Conservation (phyloP, 441 rosid species). For the Dalechampia spathulata region DNA sequence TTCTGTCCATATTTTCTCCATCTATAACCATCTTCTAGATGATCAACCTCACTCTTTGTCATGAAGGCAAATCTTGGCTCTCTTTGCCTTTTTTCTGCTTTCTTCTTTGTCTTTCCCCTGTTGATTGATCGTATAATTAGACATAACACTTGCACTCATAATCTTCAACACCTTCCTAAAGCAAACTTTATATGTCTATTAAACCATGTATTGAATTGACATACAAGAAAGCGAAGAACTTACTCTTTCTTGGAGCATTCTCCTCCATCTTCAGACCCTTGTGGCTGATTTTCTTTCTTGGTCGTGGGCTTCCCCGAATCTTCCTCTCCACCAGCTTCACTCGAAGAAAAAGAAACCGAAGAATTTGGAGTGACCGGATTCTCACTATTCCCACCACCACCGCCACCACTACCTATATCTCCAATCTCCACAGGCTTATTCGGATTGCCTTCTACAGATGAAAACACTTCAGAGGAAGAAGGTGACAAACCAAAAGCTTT, state of each 20-base stretch:
- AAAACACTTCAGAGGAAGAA: conserved; percentile 32
- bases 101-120: conserved; percentile 48
- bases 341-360: conserved; percentile 66
- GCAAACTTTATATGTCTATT: not conserved
- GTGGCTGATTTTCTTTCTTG: conserved; percentile 10
- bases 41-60: conserved; percentile 91
- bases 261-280: conserved; percentile 18
- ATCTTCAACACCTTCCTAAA: not conserved
- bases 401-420: conserved; percentile 21
- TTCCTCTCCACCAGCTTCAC: conserved; percentile 60
- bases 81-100: conserved; percentile 54
- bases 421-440: conserved; percentile 16
- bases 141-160: not conserved
- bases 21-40: conserved; percentile 94
- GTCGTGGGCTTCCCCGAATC: conserved; percentile 19
- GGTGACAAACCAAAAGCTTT: conserved; percentile 52
- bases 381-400: conserved; percentile 13
- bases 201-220: not conserved
- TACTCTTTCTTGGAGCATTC: conserved; percentile 24
- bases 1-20: conserved; percentile 99
- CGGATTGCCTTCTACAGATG: conserved; percentile 27
- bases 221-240: not conserved
- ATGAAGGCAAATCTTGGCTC: conserved; percentile 80
- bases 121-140: not conserved
- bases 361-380: conserved; percentile 40